phyloP scores from a whole-genome alignment of 306 rosid species.

The Herpetospermum pedunculosum region DNA sequence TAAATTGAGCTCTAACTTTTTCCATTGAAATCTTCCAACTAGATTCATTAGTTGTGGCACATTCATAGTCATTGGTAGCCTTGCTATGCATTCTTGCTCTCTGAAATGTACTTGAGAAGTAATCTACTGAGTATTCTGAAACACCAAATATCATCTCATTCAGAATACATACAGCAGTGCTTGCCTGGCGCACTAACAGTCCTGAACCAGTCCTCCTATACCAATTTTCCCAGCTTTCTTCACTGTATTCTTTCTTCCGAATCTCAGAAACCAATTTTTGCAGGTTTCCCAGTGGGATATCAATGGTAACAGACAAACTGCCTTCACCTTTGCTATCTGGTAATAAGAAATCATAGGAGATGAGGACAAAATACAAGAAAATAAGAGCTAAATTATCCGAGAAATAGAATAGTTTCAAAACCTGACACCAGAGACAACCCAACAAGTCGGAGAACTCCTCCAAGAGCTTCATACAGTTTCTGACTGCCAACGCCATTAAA shows the following conservation, averaged over 20 bases:
- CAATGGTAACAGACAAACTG: slow-evolving; percentile 48
- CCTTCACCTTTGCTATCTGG: slow-evolving; percentile 55
- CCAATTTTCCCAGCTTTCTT: slow-evolving; percentile 80
- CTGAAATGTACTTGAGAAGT: slow-evolving; percentile 48
- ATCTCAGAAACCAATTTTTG: slow-evolving; percentile 72
- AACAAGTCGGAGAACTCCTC: slow-evolving; percentile 74
- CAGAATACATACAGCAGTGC: slow-evolving; percentile 84
- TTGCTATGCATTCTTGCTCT: slow-evolving; percentile 20
- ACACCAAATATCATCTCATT: slow-evolving; percentile 88
- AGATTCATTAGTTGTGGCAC: slow-evolving; percentile 19
- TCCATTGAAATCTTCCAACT: slow-evolving; percentile 49
- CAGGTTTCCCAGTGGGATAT: slow-evolving; percentile 58
- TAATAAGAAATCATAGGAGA: slow-evolving; percentile 15
- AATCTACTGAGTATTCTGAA: slow-evolving; percentile 52
- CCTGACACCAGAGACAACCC: slow-evolving; percentile 77
- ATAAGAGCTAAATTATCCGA: background rate
- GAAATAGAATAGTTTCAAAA: slow-evolving; percentile 22
- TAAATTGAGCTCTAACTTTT: slow-evolving; percentile 40
- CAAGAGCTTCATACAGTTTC: slow-evolving; percentile 62
- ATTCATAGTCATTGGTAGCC: slow-evolving; percentile 22
- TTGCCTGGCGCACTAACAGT: slow-evolving; percentile 72
- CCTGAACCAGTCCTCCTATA: slow-evolving; percentile 82
- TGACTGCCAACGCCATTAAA: slow-evolving; percentile 52
- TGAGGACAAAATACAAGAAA: background rate
- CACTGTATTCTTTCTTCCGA: slow-evolving; percentile 53